Base-by-base conservation (phyloP, 129 eudicot species). In the Sambucus nigra region DNA sequence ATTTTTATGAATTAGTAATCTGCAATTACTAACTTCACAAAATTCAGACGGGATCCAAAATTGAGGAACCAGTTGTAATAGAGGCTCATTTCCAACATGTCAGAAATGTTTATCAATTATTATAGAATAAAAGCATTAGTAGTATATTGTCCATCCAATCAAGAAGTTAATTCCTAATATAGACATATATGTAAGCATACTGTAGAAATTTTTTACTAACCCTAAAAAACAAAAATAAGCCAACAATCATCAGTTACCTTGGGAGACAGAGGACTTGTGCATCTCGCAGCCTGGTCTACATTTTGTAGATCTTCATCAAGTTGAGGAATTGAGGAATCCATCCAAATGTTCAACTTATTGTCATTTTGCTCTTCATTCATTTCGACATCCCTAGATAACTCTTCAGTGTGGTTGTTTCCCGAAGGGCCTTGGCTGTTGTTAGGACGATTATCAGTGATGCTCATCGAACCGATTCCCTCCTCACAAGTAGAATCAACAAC, bases 381-480 rank as follows among this genome's bases (percentile, higher is more conserved):
- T 39, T 54, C 69, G 60, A 25, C 51, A 21, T 20, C 22, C 39
- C 24, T 59, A 10, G 58, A 32, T 55, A 31, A 45, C 42, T 64
- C 75, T 63, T 20, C 53, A 38, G 10, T 8, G 4, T 47, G 32
- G 12, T 65, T 47, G 40, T 35, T 66, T 52, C 19, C 69, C 27
- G 33, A 47, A 7, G 57, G 31, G 3, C 31, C 73, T 46, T 12
- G 56, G 41, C 6, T 15, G 64, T 62, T 67, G 20, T 21, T 26
- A 0, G 31, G 60, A 57, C 63, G 44, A 23, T 31, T 54, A 28
- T 76, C 81, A 32, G 66, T 29, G 21, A 81, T 81, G 59, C 70
- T 73, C 75, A 77, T 70, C n/a, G 59, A 69, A 56, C 78, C 69
- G 48, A 76, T 51, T 42, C 74, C 78, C 57, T 69, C 65, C 49